A percentile compares a stretch with the other conserved stretches of the same genome.
phyloP scores from a whole-genome alignment of 2,329 filamentous ascomycete genomes.

The Reticulascus tulasneorum region DNA sequence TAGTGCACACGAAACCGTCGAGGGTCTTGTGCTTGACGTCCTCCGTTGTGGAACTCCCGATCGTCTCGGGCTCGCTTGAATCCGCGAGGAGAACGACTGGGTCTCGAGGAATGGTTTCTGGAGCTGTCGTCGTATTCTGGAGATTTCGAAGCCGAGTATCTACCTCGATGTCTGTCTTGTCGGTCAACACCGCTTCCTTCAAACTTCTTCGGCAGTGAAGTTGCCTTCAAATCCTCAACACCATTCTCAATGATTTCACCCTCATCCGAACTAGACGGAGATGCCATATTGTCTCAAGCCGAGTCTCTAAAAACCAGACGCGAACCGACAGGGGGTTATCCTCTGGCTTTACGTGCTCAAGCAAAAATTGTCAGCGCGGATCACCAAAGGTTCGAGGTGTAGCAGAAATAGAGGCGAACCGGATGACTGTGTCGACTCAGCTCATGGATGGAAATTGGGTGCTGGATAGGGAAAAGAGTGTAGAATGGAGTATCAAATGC shows the following conservation, averaged over 20 bases:
- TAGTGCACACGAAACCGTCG: slow-evolving; percentile 60
- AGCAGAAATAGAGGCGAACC: slow-evolving; percentile 17
- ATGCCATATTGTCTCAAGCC: background rate
- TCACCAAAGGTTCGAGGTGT: slow-evolving; percentile 9
- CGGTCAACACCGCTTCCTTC: slow-evolving; percentile 87
- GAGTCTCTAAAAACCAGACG: slow-evolving; percentile 3
- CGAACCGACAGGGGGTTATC: slow-evolving; percentile 13
- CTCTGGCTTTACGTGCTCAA: slow-evolving; percentile 13
- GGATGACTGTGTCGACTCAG: slow-evolving; percentile 17
- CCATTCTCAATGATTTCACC: slow-evolving; percentile 79
- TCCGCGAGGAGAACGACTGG: slow-evolving; percentile 46
- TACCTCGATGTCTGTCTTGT: slow-evolving; percentile 73
- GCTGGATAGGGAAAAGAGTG: no score
- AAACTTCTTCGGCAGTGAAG: slow-evolving; percentile 71
- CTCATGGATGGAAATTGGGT: slow-evolving; percentile 10
- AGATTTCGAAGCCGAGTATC: slow-evolving; percentile 51
- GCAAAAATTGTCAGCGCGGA: slow-evolving; percentile 15
- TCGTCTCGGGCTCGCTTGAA: slow-evolving; percentile 66
- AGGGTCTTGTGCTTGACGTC: slow-evolving; percentile 41
- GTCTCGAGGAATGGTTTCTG: slow-evolving; percentile 39
- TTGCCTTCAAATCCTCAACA: slow-evolving; percentile 71
- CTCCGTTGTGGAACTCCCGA: slow-evolving; percentile 40
- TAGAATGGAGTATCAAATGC: no score
- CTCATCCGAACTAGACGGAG: slow-evolving; percentile 67
- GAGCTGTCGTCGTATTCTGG: slow-evolving; percentile 47